Conservation (phyloP, 257 asterid species). For the Solanum verrucosum region DNA sequence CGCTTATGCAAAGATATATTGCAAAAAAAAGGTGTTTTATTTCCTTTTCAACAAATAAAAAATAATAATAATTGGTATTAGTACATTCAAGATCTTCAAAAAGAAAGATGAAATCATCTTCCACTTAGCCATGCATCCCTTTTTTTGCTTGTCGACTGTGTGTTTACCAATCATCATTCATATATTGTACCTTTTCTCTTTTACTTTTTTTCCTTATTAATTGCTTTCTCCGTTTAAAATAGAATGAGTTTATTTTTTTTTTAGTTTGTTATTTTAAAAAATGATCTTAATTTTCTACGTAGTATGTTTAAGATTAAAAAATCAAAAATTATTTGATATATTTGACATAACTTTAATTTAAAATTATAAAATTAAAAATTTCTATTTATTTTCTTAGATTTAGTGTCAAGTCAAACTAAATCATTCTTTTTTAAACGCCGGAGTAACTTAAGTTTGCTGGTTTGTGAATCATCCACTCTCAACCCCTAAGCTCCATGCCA, state of each 20-base stretch:
- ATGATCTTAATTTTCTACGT: too few relatives aligned
- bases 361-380: too few relatives aligned
- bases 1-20: background rate
- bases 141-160: background rate
- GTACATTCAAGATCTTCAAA: background rate
- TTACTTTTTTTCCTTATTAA: background rate
- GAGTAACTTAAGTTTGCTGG: background rate
- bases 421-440: too few relatives aligned
- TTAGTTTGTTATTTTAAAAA: too few relatives aligned
- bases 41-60: background rate
- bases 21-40: too few relatives aligned
- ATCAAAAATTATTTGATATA: too few relatives aligned
- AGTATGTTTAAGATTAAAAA: rapidly evolving
- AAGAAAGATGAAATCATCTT: background rate
- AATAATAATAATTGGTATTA: background rate
- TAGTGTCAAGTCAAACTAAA: too few relatives aligned
- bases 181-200: background rate
- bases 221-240: too few relatives aligned
- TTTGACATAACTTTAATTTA: too few relatives aligned
- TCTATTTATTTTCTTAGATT: too few relatives aligned
- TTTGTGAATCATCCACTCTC: background rate
- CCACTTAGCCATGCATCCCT: background rate
- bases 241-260: too few relatives aligned
- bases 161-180: background rate
- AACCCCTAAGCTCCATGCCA: background rate